These are phyloP conservation scores for Inga laurina DNA, from an alignment of 306 rosid genomes.

Conservation along the genomic window DNA sequence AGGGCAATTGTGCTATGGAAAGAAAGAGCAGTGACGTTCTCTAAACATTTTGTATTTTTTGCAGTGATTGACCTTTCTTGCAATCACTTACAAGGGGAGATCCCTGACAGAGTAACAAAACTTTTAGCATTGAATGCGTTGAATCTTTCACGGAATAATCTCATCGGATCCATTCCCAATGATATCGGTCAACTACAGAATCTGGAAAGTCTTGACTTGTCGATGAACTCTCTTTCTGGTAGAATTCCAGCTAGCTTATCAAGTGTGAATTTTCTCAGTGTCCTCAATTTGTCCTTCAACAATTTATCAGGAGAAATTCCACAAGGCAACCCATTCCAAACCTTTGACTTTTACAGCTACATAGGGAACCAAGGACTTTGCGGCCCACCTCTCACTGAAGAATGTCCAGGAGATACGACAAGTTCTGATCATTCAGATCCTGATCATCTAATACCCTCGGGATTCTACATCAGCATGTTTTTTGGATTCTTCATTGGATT, in stretches of 20 bases:
- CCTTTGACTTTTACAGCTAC: slow-evolving; percentile 19
- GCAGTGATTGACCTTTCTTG: slow-evolving; percentile 19
- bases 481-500: slow-evolving; percentile 36
- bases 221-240: slow-evolving; percentile 31
- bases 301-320: slow-evolving; percentile 29
- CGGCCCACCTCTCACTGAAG: slow-evolving; percentile 25
- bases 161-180: slow-evolving; percentile 34
- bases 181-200: slow-evolving; percentile 28
- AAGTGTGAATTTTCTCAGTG: neutral
- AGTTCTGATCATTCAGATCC: neutral
- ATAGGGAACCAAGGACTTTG: slow-evolving; percentile 33
- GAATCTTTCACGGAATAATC: slow-evolving; percentile 38
- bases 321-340: neutral
- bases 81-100: slow-evolving; percentile 37
- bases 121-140: slow-evolving; percentile 31
- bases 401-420: neutral
- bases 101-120: slow-evolving; percentile 28
- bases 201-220: slow-evolving; percentile 40
- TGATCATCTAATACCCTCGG: slow-evolving; percentile 11
- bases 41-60: fast-evolving
- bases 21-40: fast-evolving
- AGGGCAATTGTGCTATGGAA: neutral
- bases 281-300: slow-evolving; percentile 28
- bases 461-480: slow-evolving; percentile 13
- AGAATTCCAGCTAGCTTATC: slow-evolving; percentile 14